A percentile compares a stretch with the other conserved stretches of the same genome.
These are phyloP conservation scores for Trametopsis cervina DNA, from an alignment of 768 basidiomycete genomes.

Conservation along the genomic window DNA sequence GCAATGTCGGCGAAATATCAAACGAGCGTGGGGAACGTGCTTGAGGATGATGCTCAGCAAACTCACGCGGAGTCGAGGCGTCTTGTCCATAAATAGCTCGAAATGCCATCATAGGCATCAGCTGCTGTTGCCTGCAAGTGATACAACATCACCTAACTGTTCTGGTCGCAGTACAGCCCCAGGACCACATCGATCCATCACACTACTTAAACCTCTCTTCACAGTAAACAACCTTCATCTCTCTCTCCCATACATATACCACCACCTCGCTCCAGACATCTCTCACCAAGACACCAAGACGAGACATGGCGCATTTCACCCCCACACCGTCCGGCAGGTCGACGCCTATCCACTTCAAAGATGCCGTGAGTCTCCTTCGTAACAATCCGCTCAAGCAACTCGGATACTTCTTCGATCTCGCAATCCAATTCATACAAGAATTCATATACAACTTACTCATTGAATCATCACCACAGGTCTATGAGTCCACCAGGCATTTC, in stretches of 20 bases:
- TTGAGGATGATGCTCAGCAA: no score
- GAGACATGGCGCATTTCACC: background rate
- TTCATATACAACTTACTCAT: background rate
- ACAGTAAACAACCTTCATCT: background rate
- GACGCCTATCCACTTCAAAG: conserved; percentile 7
- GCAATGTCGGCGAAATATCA: conserved; percentile 5
- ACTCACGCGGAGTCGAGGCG: background rate
- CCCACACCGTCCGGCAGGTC: conserved; percentile 4
- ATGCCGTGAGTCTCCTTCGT: conserved; percentile 3
- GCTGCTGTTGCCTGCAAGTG: no score
- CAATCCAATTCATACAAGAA: background rate
- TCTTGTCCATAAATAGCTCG: background rate
- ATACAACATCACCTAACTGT: background rate
- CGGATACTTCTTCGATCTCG: background rate
- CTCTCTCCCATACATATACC: background rate
- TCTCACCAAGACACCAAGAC: background rate
- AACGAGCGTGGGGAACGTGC: background rate
- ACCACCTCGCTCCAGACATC: background rate
- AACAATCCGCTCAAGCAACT: background rate
- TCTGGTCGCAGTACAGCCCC: background rate
- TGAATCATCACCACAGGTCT: conserved; percentile 36
- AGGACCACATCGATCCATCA: background rate
- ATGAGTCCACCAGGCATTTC: conserved; percentile 58
- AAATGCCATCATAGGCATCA: background rate
- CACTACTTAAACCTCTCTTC: background rate